Evolutionary conservation across 345 rosid species (phyloP), one percentile per base, ranked within the genome.

Genomic region (Moringa oleifera): DNA sequence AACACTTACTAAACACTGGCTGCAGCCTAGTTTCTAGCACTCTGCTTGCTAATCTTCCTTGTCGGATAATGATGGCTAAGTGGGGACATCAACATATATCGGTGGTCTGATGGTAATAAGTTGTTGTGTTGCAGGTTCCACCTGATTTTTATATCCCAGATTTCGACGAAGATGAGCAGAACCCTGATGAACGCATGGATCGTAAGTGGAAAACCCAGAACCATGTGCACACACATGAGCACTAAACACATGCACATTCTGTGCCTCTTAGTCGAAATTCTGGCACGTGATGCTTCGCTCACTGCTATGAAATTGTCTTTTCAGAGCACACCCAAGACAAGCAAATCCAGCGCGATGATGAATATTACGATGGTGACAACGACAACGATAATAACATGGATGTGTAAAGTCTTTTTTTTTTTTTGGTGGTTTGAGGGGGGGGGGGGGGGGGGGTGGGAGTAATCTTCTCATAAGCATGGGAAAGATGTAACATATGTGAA

Each of bases 91-190:
- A 28, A 28, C 33, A 28, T 28, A 51, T 58, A 13, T 20, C 1
- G 13, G 56, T 11, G 21, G 20, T 24, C 46, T 62, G 28, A 74
- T 46, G 45, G 41, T 54, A 23, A 18, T 23, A 31, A 33, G 6
- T 33, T 33, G 37, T 0, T 47, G 52, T 53, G 15, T 59, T 62
- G 59, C 77, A 94, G 99, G 97, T 94, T 71, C 97, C 99, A 52
- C 97, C 97, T 0, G 99, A 94, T 67, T 90, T 94, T 54, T 86
- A 83, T 58, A 79, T 94, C 72, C 99, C 97, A 7, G 97, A 94
- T 68, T 85, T 86, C 58, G 92, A 94, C 25, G 99, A 94, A 77
- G 99, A 94, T 28, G 79, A 83, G 68, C 96, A 82, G 55, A 88
- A 90, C 65, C 95, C 93, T 0, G 99, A 94, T 66, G 93, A 81